phyloP scores from a whole-genome alignment of 768 basidiomycete genomes.

The Mycena chlorophos region DNA sequence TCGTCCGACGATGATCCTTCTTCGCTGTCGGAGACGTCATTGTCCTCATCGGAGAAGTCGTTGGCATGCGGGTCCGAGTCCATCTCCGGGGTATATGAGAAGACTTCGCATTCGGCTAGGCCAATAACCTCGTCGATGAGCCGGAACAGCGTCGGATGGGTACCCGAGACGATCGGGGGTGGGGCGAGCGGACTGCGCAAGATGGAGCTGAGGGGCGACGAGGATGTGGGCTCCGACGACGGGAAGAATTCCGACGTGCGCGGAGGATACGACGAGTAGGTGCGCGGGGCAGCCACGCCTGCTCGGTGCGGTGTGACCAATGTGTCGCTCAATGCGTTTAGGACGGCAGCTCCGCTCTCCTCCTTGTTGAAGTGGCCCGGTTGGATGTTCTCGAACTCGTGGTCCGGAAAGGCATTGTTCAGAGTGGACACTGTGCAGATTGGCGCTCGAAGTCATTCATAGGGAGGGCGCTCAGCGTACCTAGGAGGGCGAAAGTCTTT shows the following conservation, averaged over 20 bases:
- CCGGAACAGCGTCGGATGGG: slow-evolving; percentile 86
- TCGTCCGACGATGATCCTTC: slow-evolving; percentile 72
- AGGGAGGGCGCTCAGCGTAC: no score
- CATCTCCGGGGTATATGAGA: slow-evolving; percentile 88
- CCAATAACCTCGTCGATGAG: slow-evolving; percentile 89
- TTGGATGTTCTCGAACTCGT: slow-evolving; percentile 92
- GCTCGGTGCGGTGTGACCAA: slow-evolving; percentile 71
- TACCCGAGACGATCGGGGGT: slow-evolving; percentile 74
- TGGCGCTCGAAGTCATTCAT: no score
- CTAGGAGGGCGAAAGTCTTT: slow-evolving; percentile 93
- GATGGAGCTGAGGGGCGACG: slow-evolving; percentile 62
- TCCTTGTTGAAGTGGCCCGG: slow-evolving; percentile 89
- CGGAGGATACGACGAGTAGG: slow-evolving; percentile 86
- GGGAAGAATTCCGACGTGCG: slow-evolving; percentile 73
- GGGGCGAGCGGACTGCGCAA: slow-evolving; percentile 67
- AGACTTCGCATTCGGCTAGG: slow-evolving; percentile 91
- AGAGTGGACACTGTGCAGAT: slow-evolving; percentile 97
- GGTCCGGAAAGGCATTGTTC: slow-evolving; percentile 96
- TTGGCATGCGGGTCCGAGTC: slow-evolving; percentile 93
- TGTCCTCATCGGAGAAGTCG: slow-evolving; percentile 77
- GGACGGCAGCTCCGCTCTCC: slow-evolving; percentile 73
- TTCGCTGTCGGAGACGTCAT: slow-evolving; percentile 67
- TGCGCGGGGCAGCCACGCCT: slow-evolving; percentile 68
- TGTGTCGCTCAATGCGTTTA: slow-evolving; percentile 83
- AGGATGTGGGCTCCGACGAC: slow-evolving; percentile 68